Percentiles rank a stretch among this genome's conserved stretches.
phyloP scores from a whole-genome alignment of 1,139 yeast genomes.

The Pichia sp. region DNA sequence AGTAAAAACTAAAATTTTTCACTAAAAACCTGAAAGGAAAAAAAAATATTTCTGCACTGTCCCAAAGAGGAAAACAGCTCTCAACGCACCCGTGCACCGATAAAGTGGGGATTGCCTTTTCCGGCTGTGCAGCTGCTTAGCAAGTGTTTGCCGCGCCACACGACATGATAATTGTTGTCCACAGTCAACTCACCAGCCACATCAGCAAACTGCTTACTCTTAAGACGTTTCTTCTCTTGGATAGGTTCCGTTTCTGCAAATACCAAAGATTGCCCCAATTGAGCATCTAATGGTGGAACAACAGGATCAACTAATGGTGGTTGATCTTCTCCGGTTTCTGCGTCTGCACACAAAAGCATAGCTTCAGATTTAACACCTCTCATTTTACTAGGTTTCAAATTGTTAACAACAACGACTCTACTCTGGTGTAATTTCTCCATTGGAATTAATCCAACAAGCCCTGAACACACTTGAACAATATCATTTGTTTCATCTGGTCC shows the following conservation, averaged over 20 bases:
- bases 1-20: slow-evolving; percentile 3
- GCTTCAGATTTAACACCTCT: slow-evolving; percentile 55
- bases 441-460: slow-evolving; percentile 48
- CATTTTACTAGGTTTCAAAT: slow-evolving; percentile 62
- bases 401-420: slow-evolving; percentile 49
- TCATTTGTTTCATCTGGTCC: slow-evolving; percentile 14
- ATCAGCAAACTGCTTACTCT: slow-evolving; percentile 34
- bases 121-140: neutral
- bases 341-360: slow-evolving; percentile 44
- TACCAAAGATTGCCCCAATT: slow-evolving; percentile 19
- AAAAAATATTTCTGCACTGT: neutral
- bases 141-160: slow-evolving; percentile 1
- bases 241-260: neutral
- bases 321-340: neutral
- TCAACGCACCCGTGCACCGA: slow-evolving; percentile 12
- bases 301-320: slow-evolving; percentile 27
- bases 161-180: slow-evolving; percentile 2
- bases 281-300: slow-evolving; percentile 24
- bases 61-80: neutral
- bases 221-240: slow-evolving; percentile 29
- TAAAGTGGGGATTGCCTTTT: neutral
- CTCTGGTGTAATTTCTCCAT: slow-evolving; percentile 42
- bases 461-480: slow-evolving; percentile 48
- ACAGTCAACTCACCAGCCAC: slow-evolving; percentile 27
- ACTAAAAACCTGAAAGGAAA: neutral